Evolutionary conservation across 2,329 filamentous ascomycete species (phyloP).

Genomic region (Eutypella sp.): DNA sequence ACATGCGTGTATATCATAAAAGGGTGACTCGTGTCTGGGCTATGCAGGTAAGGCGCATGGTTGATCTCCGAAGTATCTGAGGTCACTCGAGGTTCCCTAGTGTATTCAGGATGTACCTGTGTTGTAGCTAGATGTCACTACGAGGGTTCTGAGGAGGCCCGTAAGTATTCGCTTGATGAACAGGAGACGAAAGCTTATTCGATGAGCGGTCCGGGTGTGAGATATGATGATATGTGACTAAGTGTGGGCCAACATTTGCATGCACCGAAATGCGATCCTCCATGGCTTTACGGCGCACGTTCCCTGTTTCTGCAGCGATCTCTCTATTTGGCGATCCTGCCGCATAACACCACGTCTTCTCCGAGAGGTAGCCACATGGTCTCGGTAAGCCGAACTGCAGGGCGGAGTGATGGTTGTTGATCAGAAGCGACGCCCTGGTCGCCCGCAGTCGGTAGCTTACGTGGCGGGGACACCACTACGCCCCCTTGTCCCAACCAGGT

Average conservation of each 20-base stretch:
- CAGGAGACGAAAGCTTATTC: neutral
- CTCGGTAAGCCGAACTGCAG: constrained; percentile 60
- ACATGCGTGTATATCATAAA: too few relatives aligned
- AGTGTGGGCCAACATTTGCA: neutral
- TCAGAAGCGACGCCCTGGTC: constrained; percentile 12
- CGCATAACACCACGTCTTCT: constrained; percentile 78
- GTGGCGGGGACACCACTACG: constrained; percentile 69
- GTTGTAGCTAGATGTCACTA: neutral
- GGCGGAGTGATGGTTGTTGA: constrained; percentile 42
- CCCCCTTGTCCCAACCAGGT: constrained; percentile 83
- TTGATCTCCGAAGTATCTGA: too few relatives aligned
- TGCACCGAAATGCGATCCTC: neutral
- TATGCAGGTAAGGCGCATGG: too few relatives aligned
- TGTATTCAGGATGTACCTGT: neutral
- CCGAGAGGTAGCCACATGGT: constrained; percentile 75
- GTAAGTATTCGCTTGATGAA: neutral
- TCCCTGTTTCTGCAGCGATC: neutral
- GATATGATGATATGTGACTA: constrained; percentile 3
- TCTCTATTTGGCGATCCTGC: constrained; percentile 42
- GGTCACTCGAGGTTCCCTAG: neutral
- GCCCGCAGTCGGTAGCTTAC: constrained; percentile 35
- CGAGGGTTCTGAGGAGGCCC: too few relatives aligned
- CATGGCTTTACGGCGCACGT: neutral
- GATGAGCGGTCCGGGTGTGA: neutral
- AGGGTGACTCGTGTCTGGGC: too few relatives aligned